Conservation (phyloP, 2,329 filamentous ascomycete genomes). For the Colletotrichum sojae region DNA sequence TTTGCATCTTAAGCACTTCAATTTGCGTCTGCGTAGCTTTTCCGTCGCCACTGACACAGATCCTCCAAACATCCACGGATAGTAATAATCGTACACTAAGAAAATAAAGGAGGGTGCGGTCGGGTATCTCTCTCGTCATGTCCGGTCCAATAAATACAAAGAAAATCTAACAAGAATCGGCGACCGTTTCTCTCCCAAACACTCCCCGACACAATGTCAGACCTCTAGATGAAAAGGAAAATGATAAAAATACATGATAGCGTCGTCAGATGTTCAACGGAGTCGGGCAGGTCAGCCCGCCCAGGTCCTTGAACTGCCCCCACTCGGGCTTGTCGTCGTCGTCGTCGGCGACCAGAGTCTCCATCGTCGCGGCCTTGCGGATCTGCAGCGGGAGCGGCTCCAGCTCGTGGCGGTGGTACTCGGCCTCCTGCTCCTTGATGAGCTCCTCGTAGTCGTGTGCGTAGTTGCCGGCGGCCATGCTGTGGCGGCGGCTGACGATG, state of each 20-base stretch:
- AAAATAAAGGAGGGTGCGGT: conserved; percentile 29
- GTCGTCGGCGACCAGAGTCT: conserved; percentile 24
- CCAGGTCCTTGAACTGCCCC: conserved; percentile 63
- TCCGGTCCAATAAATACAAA: conserved; percentile 34
- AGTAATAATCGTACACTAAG: conserved; percentile 3
- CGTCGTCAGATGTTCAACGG: conserved; percentile 23
- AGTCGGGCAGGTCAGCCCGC: conserved; percentile 54
- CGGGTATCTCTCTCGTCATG: conserved; percentile 40
- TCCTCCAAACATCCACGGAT: neutral
- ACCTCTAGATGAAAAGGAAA: neutral
- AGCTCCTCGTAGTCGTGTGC: conserved; percentile 46
- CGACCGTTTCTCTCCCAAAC: neutral
- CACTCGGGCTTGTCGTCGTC: conserved; percentile 54
- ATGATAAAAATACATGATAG: neutral
- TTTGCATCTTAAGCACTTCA: neutral
- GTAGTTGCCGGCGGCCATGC: conserved; percentile 39
- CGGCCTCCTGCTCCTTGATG: conserved; percentile 42
- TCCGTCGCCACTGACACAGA: neutral
- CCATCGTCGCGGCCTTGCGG: conserved; percentile 39
- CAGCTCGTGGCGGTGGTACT: conserved; percentile 33
- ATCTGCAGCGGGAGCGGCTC: conserved; percentile 42
- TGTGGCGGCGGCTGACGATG: conserved; percentile 11
- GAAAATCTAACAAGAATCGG: conserved; percentile 1
- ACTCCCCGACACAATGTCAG: neutral
- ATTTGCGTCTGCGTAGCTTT: neutral